Evolutionary conservation across 306 rosid species (phyloP), one percentile per base, ranked within the genome.

Genomic region (Macrotyloma uniflorum): DNA sequence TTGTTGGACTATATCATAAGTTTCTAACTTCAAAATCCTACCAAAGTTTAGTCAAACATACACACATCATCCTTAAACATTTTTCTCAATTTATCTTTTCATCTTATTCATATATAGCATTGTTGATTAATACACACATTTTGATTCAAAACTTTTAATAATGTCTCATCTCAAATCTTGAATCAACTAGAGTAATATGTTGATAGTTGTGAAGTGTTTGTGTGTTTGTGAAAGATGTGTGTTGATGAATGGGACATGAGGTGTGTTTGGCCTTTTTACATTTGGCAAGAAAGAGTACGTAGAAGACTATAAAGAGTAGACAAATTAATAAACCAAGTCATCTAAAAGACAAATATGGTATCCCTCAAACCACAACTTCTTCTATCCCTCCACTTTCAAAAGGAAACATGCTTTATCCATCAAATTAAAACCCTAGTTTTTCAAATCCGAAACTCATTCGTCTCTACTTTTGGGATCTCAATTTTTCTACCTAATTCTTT

Each of bases 371-470:
- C 70, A 70, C 50, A 51, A 32, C 77, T 67, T 81, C 73, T 76
- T 87, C 26, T 67, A 62, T 85, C 83, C 72, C 57, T 82, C 67
- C 13, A 61, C 78, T 73, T n/a, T 67, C 85, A 72, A 85, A 88
- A 85, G 86, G 81, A 69, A 81, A 74, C 47, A n/a, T 70, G 78
- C 80, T 84, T 88, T 84, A 22, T 77, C 30, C 66, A 19, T 49
- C 55, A 58, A 75, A 78, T 18, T 58, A 45, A 55, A 78, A 77
- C 67, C 62, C 67, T 55, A 75, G 75, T 9, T 75, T 78, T 42
- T 79, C 49, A 76, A 38, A 43, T 64, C n/a, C 64, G 67, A 22
- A 45, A 55, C 82, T 66, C 79, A 58, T 71, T 59, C 70, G 40
- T 69, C 19, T 58, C 51, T 5, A 53, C 68, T 70, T 51, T 53